phyloP scores from a whole-genome alignment of 1,284 basidiomycete genomes.

The Macrocystidia cucumis region DNA sequence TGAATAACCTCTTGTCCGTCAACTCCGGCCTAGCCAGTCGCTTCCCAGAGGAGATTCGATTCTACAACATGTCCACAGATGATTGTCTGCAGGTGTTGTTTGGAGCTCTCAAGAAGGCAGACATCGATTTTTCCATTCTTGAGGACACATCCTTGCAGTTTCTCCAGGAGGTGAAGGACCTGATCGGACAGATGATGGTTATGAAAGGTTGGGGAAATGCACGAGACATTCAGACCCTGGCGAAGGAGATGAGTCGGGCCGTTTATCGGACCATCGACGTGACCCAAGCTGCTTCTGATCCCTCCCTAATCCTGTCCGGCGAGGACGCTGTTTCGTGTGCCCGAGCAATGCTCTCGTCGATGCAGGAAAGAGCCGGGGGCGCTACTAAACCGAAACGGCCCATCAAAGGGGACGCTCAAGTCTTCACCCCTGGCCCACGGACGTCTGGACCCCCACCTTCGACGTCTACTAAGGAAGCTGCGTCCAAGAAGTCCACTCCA shows the following conservation, averaged over 20 bases:
- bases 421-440: neutral
- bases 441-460: too few species aligned
- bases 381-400: slow-evolving; percentile 10
- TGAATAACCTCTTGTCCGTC: slow-evolving; percentile 47
- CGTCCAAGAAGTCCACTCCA: slow-evolving; percentile 7
- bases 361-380: slow-evolving; percentile 14
- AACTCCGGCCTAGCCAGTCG: slow-evolving; percentile 61
- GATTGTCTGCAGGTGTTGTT: slow-evolving; percentile 43
- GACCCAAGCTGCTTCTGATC: slow-evolving; percentile 6
- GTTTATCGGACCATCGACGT: slow-evolving; percentile 16
- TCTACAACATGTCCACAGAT: slow-evolving; percentile 41
- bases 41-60: slow-evolving; percentile 52
- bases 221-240: slow-evolving; percentile 47
- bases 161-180: slow-evolving; percentile 25
- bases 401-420: neutral
- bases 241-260: slow-evolving; percentile 33
- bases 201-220: slow-evolving; percentile 58
- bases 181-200: slow-evolving; percentile 31
- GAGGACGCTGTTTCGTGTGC: slow-evolving; percentile 20
- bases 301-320: slow-evolving; percentile 10
- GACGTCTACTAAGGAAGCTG: neutral
- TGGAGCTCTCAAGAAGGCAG: slow-evolving; percentile 34
- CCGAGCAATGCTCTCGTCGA: slow-evolving; percentile 13
- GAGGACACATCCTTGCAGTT: slow-evolving; percentile 20
- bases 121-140: slow-evolving; percentile 30